These are phyloP conservation scores for Cronartium ribicola DNA, from an alignment of 1,284 basidiomycete genomes.

Conservation along the genomic window DNA sequence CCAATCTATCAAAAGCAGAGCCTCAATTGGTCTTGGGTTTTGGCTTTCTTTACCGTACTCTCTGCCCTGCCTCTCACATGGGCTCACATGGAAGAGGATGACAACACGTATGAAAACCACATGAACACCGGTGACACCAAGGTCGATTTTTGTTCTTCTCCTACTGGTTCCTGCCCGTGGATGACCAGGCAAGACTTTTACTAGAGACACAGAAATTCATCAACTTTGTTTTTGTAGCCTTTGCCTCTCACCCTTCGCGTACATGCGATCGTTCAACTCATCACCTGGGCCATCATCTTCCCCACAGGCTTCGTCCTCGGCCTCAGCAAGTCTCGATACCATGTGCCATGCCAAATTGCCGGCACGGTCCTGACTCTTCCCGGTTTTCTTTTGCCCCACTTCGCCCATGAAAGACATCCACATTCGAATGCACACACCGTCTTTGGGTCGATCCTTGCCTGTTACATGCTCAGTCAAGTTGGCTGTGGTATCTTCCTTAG, in stretches of 20 bases:
- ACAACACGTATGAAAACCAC: neutral
- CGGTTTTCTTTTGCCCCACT: conserved; percentile 49
- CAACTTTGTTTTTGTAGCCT: neutral
- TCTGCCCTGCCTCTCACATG: neutral
- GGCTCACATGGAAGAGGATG: no score
- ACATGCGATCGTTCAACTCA: conserved; percentile 14
- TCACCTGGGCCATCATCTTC: conserved; percentile 16
- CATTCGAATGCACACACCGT: conserved; percentile 50
- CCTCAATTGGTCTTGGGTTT: neutral
- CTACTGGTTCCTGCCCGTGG: no score
- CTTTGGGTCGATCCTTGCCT: conserved; percentile 47
- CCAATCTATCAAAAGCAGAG: neutral
- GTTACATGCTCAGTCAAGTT: conserved; percentile 58
- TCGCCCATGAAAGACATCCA: conserved; percentile 45
- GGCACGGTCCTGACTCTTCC: conserved; percentile 47
- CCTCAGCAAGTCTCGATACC: conserved; percentile 48
- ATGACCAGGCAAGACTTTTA: no score
- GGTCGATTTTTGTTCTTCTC: neutral
- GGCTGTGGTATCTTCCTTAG: conserved; percentile 82
- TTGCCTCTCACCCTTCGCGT: conserved; percentile 2
- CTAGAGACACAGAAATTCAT: neutral
- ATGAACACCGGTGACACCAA: neutral
- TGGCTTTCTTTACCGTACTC: neutral
- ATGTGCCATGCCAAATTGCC: conserved; percentile 48
- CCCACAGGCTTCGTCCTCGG: conserved; percentile 50